Percentiles rank a stretch among this genome's conserved stretches.
These are phyloP conservation scores for Candida endomychidarum DNA, from an alignment of 805 yeast genomes.

Conservation along the genomic window DNA sequence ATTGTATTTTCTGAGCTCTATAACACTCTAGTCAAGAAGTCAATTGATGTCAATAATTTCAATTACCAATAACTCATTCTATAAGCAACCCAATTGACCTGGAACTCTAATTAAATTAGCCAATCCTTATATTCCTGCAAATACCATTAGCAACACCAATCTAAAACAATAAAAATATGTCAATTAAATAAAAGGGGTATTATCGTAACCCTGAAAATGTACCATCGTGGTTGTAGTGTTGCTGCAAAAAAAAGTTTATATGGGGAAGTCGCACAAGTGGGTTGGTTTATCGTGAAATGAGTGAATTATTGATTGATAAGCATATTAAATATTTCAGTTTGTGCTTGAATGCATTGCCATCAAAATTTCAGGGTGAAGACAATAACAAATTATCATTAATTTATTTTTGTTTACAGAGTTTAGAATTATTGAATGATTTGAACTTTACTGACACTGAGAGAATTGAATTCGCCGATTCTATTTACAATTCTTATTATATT, in stretches of 20 bases:
- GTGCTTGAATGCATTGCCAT: conserved; percentile 55
- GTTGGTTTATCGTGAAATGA: conserved; percentile 4
- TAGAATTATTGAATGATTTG: conserved; percentile 40
- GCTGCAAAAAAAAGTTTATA: conserved; percentile 1
- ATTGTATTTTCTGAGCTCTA: too few species aligned
- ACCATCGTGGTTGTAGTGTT: background rate
- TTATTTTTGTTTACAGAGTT: conserved; percentile 67
- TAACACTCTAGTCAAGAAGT: too few species aligned
- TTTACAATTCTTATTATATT: conserved; percentile 47
- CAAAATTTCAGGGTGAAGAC: conserved; percentile 59
- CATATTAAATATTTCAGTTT: conserved; percentile 49
- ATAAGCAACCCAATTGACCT: too few species aligned
- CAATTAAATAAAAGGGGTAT: too few species aligned
- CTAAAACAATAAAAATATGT: too few species aligned
- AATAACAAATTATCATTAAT: conserved; percentile 68
- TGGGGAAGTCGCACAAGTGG: conserved; percentile 3
- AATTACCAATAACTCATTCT: too few species aligned
- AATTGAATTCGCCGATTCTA: conserved; percentile 37
- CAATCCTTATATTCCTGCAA: too few species aligned
- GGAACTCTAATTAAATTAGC: too few species aligned
- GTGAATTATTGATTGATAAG: conserved; percentile 21
- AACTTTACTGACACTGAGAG: conserved; percentile 12
- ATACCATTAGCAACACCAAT: too few species aligned
- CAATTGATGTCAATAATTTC: too few species aligned
- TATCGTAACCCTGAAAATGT: background rate